phyloP scores from a whole-genome alignment of 1,139 yeast genomes.

The Blastobotrys proliferans region DNA sequence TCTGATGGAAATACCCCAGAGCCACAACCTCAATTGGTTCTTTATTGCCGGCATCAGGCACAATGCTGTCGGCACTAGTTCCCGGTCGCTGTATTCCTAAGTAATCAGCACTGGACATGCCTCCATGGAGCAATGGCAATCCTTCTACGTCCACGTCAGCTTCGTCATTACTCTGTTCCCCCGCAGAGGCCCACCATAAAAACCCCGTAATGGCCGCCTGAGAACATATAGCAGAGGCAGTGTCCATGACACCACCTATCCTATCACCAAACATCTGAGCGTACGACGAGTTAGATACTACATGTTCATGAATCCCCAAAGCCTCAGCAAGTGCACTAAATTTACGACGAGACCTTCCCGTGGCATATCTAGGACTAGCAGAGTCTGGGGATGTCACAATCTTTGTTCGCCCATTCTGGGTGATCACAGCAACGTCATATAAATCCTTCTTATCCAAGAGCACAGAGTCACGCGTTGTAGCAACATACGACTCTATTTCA shows the following conservation, averaged over 20 bases:
- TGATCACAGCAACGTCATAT: slow-evolving; percentile 46
- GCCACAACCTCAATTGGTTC: slow-evolving; percentile 22
- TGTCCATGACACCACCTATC: slow-evolving; percentile 11
- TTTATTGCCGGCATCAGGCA: neutral
- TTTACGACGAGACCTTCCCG: slow-evolving; percentile 31
- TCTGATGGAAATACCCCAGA: slow-evolving; percentile 32
- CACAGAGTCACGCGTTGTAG: slow-evolving; percentile 70
- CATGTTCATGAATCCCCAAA: slow-evolving; percentile 24
- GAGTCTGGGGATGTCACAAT: slow-evolving; percentile 8
- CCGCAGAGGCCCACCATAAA: slow-evolving; percentile 85
- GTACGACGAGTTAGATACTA: slow-evolving; percentile 6
- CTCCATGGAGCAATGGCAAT: no score
- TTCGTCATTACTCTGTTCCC: slow-evolving; percentile 47
- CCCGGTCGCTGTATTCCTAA: neutral
- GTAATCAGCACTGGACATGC: neutral
- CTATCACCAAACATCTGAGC: slow-evolving; percentile 10
- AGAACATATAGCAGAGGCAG: slow-evolving; percentile 1
- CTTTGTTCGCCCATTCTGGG: slow-evolving; percentile 2
- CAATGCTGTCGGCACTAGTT: neutral
- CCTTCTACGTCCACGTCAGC: slow-evolving; percentile 34
- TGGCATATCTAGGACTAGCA: slow-evolving; percentile 14
- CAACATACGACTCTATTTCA: slow-evolving; percentile 44
- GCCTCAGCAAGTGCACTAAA: slow-evolving; percentile 25
- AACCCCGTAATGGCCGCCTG: slow-evolving; percentile 41
- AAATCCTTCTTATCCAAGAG: slow-evolving; percentile 51